phyloP scores from a whole-genome alignment of 495 filamentous ascomycete species.

The Daldinia childiae region DNA sequence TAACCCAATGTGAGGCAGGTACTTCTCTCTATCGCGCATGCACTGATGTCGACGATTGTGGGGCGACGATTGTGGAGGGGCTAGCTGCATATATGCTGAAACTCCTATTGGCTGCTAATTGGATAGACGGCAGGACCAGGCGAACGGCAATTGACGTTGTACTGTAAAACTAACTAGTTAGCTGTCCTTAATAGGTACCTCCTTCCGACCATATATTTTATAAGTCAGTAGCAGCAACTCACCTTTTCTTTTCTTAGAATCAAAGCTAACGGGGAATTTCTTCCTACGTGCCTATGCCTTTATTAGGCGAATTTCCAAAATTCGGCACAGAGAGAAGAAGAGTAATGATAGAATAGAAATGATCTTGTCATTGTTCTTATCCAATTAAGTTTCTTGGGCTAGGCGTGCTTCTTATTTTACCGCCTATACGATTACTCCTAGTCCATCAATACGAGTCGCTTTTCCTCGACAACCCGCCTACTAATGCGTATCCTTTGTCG shows the following conservation, averaged over 20 bases:
- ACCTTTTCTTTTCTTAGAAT: background rate
- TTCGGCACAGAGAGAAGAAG: conserved; percentile 13
- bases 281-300: conserved; percentile 19
- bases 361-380: conserved; percentile 7
- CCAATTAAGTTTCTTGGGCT: conserved; percentile 7
- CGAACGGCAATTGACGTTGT: conserved; percentile 13
- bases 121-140: conserved; percentile 21
- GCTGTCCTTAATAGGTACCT: conserved; percentile 29
- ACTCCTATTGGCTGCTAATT: background rate
- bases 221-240: background rate
- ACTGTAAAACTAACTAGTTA: conserved; percentile 11
- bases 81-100: conserved; percentile 8
- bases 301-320: conserved; percentile 9
- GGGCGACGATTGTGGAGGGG: background rate
- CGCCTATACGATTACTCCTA: background rate
- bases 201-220: conserved; percentile 1
- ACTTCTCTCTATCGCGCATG: background rate
- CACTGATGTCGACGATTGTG: background rate
- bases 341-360: conserved; percentile 7
- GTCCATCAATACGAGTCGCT: conserved; percentile 2
- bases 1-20: background rate
- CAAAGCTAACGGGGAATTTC: conserved; percentile 6
- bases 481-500: conserved; percentile 33
- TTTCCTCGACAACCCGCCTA: background rate
- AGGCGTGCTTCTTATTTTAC: background rate